Percentiles rank a stretch among this genome's conserved stretches.
These are phyloP conservation scores for Phellopilus nigrolimitatus DNA, from an alignment of 1,284 basidiomycete species.

Conservation along the genomic window DNA sequence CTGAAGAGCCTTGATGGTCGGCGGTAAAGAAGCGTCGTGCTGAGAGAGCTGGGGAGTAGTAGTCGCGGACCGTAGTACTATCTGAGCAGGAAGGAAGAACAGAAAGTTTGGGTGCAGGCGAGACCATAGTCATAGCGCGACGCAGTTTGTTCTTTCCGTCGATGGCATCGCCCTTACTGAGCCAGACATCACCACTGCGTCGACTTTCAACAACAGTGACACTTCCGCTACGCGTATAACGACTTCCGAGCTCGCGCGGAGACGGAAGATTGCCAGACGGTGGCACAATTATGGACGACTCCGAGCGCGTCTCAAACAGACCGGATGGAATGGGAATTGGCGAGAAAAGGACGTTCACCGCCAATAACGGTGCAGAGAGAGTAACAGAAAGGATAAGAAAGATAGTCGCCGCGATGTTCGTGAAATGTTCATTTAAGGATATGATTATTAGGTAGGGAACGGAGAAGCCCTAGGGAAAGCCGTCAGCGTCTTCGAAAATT, in stretches of 20 bases:
- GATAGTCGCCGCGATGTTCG: constrained; percentile 38
- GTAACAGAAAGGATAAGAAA: constrained; percentile 58
- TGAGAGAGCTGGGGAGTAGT: no score
- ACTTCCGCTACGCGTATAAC: constrained; percentile 59
- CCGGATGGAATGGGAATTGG: constrained; percentile 61
- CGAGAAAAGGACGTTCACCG: constrained; percentile 52
- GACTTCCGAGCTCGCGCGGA: constrained; percentile 41
- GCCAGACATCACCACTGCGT: constrained; percentile 66
- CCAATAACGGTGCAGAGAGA: constrained; percentile 58
- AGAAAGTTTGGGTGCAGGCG: constrained; percentile 57
- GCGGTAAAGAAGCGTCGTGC: not conserved
- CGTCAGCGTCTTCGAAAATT: constrained; percentile 12
- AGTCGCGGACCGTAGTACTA: no score
- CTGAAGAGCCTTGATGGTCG: constrained; percentile 6
- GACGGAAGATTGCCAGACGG: no score
- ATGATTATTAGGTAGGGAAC: constrained; percentile 54
- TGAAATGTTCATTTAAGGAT: constrained; percentile 32
- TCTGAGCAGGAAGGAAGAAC: constrained; percentile 45
- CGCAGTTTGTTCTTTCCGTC: constrained; percentile 56
- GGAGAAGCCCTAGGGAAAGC: constrained; percentile 41
- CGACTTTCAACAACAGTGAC: constrained; percentile 63
- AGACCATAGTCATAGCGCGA: constrained; percentile 54
- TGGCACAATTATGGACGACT: no score
- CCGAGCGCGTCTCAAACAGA: constrained; percentile 53
- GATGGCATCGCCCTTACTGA: constrained; percentile 59